Percentiles rank a stretch among this genome's conserved stretches.
These are phyloP conservation scores for Boletus bicolor DNA, from an alignment of 768 basidiomycete species.

Conservation along the genomic window DNA sequence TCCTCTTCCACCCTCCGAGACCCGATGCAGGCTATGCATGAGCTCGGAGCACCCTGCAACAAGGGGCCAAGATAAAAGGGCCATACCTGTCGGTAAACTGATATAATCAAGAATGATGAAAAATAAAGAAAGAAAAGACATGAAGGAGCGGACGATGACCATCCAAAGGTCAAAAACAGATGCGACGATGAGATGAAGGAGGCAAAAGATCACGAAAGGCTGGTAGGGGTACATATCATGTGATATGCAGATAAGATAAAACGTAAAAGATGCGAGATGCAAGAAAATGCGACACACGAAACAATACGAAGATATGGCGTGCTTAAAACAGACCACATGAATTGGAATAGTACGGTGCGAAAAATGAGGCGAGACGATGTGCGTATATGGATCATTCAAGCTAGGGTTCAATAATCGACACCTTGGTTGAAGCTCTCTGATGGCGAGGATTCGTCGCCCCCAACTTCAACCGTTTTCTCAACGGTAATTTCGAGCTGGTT, in stretches of 20 bases:
- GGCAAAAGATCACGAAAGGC: not conserved
- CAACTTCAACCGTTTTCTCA: conserved; percentile 29
- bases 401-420: conserved; percentile 10
- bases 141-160: not conserved
- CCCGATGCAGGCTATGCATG: not conserved
- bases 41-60: not conserved
- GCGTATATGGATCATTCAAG: not conserved
- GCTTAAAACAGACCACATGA: not conserved
- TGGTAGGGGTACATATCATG: not conserved
- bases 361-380: not conserved
- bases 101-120: not conserved
- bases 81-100: too few species aligned
- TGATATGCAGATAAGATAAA: too few species aligned
- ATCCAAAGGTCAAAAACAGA: not conserved
- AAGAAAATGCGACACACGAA: not conserved
- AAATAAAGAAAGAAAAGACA: not conserved
- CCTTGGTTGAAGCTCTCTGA: not conserved
- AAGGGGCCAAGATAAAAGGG: not conserved
- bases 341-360: not conserved
- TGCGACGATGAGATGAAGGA: not conserved
- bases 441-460: conserved; percentile 10
- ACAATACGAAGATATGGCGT: not conserved
- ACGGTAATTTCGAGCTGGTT: conserved; percentile 30
- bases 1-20: not conserved
- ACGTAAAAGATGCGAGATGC: not conserved